Conservation (phyloP, 768 basidiomycete species). For the Tylopilus intermedius region DNA sequence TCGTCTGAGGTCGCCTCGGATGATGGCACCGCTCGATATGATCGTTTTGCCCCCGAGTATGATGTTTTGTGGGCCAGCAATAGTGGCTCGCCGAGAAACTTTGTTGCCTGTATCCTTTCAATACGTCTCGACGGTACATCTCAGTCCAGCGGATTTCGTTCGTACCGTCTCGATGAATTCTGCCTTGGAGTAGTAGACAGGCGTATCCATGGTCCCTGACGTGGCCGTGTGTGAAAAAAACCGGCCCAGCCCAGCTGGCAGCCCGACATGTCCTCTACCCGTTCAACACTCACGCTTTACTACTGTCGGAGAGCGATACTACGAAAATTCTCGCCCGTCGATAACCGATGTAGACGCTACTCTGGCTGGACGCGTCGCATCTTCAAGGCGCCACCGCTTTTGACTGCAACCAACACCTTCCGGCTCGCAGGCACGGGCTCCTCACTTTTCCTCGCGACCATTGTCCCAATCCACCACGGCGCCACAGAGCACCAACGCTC, state of each 20-base stretch:
- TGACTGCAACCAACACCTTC: not conserved
- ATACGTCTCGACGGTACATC: slow-evolving; percentile 4
- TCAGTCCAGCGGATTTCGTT: not conserved
- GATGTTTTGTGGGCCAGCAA: slow-evolving; percentile 93
- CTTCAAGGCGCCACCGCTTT: not conserved
- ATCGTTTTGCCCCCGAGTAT: slow-evolving; percentile 96
- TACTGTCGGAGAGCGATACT: slow-evolving; percentile 16
- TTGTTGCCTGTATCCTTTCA: slow-evolving; percentile 91
- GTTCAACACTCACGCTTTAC: slow-evolving; percentile 5
- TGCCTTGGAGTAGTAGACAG: slow-evolving; percentile 72
- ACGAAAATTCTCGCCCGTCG: not conserved
- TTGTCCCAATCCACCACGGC: slow-evolving; percentile 12
- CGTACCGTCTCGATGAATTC: slow-evolving; percentile 88
- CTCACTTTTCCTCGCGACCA: not conserved
- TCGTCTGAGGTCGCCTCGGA: slow-evolving; percentile 88
- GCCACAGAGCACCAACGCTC: slow-evolving; percentile 3
- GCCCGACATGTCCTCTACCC: slow-evolving; percentile 4
- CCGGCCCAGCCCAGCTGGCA: not conserved
- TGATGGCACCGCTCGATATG: slow-evolving; percentile 83
- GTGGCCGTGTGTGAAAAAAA: slow-evolving; percentile 1
- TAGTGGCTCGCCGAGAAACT: slow-evolving; percentile 86
- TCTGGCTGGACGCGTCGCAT: not conserved
- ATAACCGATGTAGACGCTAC: slow-evolving; percentile 3
- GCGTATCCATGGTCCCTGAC: slow-evolving; percentile 51
- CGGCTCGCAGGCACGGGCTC: not conserved